Evolutionary conservation across 1,284 basidiomycete genomes (phyloP).

Genomic region (Moniliella sp.): DNA sequence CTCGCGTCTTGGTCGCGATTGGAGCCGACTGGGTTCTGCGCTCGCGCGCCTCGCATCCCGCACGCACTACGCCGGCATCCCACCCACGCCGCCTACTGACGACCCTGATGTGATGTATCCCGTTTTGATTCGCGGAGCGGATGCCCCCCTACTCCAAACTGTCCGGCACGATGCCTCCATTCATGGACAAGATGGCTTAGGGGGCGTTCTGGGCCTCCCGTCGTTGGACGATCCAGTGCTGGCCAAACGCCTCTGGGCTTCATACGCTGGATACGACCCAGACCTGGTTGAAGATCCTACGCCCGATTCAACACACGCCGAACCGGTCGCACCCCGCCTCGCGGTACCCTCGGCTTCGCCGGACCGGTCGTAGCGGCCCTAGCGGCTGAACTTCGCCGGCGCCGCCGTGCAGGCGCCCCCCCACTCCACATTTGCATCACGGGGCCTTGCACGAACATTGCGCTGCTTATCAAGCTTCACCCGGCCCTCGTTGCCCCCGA

Average conservation of each 20-base stretch:
- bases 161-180: constrained; percentile 13
- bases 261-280: no score
- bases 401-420: no score
- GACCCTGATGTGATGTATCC: constrained; percentile 5
- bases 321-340: background rate
- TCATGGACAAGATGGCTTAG: constrained; percentile 20
- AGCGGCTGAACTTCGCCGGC: constrained; percentile 5
- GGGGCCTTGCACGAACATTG: constrained; percentile 22
- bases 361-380: constrained; percentile 8
- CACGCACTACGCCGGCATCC: background rate
- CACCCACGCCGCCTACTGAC: no score
- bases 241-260: background rate
- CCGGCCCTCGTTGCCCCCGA: constrained; percentile 9
- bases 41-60: constrained; percentile 1
- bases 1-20: constrained; percentile 12
- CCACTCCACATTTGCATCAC: constrained; percentile 8
- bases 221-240: background rate
- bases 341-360: constrained; percentile 3
- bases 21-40: constrained; percentile 4
- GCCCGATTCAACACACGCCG: no score
- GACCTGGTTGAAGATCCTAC: no score
- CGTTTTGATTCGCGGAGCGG: constrained; percentile 17
- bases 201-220: constrained; percentile 16
- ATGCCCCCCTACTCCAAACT: constrained; percentile 16
- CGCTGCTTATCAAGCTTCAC: constrained; percentile 16